A percentile compares a stretch with the other conserved stretches of the same genome.
These are phyloP conservation scores for Barnettozyma botsteinii DNA, from an alignment of 805 yeast species.

Conservation along the genomic window DNA sequence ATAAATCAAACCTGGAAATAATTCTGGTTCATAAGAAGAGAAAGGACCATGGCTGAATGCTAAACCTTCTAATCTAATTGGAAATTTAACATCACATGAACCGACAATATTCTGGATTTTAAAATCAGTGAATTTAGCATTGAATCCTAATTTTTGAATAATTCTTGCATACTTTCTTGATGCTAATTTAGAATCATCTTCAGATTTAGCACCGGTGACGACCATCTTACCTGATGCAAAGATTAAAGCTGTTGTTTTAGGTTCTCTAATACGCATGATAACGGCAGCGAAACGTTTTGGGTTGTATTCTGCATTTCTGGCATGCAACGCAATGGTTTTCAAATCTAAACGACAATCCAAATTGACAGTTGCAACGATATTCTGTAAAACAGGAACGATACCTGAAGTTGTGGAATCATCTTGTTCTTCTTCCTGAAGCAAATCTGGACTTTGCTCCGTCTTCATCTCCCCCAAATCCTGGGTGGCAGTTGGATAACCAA, in stretches of 20 bases:
- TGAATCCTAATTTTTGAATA: slow-evolving; percentile 94
- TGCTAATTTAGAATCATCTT: slow-evolving; percentile 97
- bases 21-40: slow-evolving; percentile 96
- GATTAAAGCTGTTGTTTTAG: slow-evolving; percentile 94
- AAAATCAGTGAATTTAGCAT: slow-evolving; percentile 96
- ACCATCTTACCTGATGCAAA: slow-evolving; percentile 99
- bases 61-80: slow-evolving; percentile 93
- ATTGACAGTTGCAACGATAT: slow-evolving; percentile 96
- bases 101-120: slow-evolving; percentile 98
- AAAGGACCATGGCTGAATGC: slow-evolving; percentile 98
- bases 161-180: slow-evolving; percentile 97
- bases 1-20: slow-evolving; percentile 96
- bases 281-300: slow-evolving; percentile 99
- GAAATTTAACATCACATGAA: slow-evolving; percentile 97
- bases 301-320: slow-evolving; percentile 97
- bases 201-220: slow-evolving; percentile 98
- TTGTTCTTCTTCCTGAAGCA: slow-evolving; percentile 15
- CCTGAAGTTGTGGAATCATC: slow-evolving; percentile 85
- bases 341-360: slow-evolving; percentile 92
- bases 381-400: slow-evolving; percentile 88
- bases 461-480: slow-evolving; percentile 24
- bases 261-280: slow-evolving; percentile 98
- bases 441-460: slow-evolving; percentile 6
- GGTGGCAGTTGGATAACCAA: slow-evolving; percentile 25
- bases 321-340: slow-evolving; percentile 95